Evolutionary conservation across 2,329 filamentous ascomycete species (phyloP), one percentile per base, ranked within the genome.

Genomic region (Diaporthe nobilis): DNA sequence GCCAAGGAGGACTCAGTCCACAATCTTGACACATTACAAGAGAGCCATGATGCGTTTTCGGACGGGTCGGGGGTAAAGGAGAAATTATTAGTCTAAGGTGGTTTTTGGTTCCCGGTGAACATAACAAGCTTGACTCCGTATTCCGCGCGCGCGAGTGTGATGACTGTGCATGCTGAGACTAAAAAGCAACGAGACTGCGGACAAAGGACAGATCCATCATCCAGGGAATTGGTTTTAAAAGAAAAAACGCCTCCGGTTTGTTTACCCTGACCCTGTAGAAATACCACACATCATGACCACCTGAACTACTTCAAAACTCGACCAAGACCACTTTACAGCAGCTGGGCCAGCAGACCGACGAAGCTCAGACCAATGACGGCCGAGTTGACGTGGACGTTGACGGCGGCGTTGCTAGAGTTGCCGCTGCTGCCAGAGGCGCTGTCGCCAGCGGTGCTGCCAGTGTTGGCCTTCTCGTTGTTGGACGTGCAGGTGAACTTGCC

Each of bases 381-480:
- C 76, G 85, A 84, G 86, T 89, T 90, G 79, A 88, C 83, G 75
- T 82, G 82, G 53, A 88, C 77, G 72, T 86, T 86, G 61, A 87
- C 86, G 72, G 87, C 88, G 71, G 84, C 84, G 78, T 80, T 79
- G 61, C 81, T 79, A 70, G 79, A 70, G 74, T 77, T 80, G 58
- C 80, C 77, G 78, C 78, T 79, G 78, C 78, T 78, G 65, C 76
- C 79, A 72, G 83, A 81, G 72, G 82, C 82, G 68, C 82, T 79
- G 49, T 79, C 79, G 77, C 82, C 80, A 77, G 81, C 63, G 77
- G 77, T 78, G 76, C 84, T 86, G 78, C 86, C 88, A 78, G 87
- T 82, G 85, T 91, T 90, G 82, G 90, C 90, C 60, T 86, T 81
- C 68, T 83, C 83, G 81, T 89, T 88, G 82, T 90, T 86, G 81